Conservation (phyloP, 2,329 filamentous ascomycete genomes). For the Leptographium lundbergii region DNA sequence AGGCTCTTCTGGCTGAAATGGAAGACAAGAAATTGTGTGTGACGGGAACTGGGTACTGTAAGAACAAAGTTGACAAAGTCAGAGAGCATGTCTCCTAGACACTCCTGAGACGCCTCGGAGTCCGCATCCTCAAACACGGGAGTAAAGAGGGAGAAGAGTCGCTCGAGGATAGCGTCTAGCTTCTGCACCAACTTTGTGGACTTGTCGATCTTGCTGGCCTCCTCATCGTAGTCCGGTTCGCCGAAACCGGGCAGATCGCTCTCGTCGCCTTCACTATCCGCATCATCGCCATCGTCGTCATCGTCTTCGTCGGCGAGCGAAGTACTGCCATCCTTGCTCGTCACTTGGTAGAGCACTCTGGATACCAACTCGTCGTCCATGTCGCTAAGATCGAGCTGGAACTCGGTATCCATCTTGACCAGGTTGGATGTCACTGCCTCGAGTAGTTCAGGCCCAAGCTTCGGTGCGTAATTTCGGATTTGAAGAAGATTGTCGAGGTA, state of each 20-base stretch:
- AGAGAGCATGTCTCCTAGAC: slow-evolving; percentile 66
- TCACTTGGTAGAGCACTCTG: slow-evolving; percentile 48
- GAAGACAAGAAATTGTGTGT: slow-evolving; percentile 92
- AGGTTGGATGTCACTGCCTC: slow-evolving; percentile 74
- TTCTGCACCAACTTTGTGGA: slow-evolving; percentile 78
- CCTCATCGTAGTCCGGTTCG: slow-evolving; percentile 52
- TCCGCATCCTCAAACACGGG: slow-evolving; percentile 58
- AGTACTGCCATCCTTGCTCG: slow-evolving; percentile 12
- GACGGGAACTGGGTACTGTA: slow-evolving; percentile 80
- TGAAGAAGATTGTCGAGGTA: slow-evolving; percentile 77
- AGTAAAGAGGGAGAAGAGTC: slow-evolving; percentile 74
- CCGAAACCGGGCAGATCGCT: slow-evolving; percentile 60
- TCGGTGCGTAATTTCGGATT: slow-evolving; percentile 64
- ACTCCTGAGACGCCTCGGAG: slow-evolving; percentile 54
- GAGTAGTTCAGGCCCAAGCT: slow-evolving; percentile 67
- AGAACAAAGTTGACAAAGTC: slow-evolving; percentile 84
- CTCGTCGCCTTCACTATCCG: slow-evolving; percentile 35
- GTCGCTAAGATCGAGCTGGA: slow-evolving; percentile 87
- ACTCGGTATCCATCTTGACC: slow-evolving; percentile 89
- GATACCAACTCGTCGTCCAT: slow-evolving; percentile 79
- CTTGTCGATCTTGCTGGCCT: slow-evolving; percentile 50
- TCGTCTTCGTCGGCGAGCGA: neutral
- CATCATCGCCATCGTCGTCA: slow-evolving; percentile 16
- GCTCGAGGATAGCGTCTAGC: slow-evolving; percentile 80
- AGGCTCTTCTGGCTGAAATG: slow-evolving; percentile 82